These are phyloP conservation scores for Chlorella sp. DNA, from an alignment of 139 green algal genomes.

Conservation along the genomic window DNA sequence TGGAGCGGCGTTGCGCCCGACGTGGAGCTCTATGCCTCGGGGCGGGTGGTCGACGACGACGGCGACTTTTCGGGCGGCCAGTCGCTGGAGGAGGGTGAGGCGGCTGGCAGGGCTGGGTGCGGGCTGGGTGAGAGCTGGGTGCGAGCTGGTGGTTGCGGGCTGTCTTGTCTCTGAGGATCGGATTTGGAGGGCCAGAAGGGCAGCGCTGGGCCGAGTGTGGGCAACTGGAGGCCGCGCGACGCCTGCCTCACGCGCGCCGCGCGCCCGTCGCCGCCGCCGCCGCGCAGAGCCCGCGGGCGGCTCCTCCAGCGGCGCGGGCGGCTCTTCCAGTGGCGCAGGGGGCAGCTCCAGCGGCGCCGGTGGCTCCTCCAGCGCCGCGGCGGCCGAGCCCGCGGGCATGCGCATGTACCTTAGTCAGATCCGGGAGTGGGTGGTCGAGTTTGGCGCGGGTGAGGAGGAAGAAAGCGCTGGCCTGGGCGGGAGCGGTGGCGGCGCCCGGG, in stretches of 20 bases:
- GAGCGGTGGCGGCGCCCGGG: no score
- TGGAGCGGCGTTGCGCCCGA: conserved; percentile 80
- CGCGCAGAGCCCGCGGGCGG: conserved; percentile 7
- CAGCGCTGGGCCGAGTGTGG: no score
- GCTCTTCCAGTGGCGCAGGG: conserved; percentile 8
- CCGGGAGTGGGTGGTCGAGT: conserved; percentile 93
- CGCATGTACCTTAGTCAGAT: conserved; percentile 90
- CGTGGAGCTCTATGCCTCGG: conserved; percentile 85
- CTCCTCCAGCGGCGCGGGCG: background rate
- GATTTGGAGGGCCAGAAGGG: no score
- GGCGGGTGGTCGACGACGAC: conserved; percentile 78
- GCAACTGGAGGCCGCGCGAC: no score
- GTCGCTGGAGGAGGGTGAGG: conserved; percentile 31
- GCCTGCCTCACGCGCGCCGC: no score
- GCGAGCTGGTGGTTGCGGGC: no score
- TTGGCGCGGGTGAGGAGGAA: no score
- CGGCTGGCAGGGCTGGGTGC: no score
- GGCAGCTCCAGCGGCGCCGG: conserved; percentile 15
- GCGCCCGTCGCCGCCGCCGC: no score
- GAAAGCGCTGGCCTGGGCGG: no score
- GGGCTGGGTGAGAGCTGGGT: no score
- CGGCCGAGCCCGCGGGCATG: conserved; percentile 58
- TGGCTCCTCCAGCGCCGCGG: conserved; percentile 12
- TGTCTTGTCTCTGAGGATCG: no score
- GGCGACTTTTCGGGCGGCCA: conserved; percentile 68